These are phyloP conservation scores for Chernovozyma aurita DNA, from an alignment of 1,139 yeast species.

Conservation along the genomic window DNA sequence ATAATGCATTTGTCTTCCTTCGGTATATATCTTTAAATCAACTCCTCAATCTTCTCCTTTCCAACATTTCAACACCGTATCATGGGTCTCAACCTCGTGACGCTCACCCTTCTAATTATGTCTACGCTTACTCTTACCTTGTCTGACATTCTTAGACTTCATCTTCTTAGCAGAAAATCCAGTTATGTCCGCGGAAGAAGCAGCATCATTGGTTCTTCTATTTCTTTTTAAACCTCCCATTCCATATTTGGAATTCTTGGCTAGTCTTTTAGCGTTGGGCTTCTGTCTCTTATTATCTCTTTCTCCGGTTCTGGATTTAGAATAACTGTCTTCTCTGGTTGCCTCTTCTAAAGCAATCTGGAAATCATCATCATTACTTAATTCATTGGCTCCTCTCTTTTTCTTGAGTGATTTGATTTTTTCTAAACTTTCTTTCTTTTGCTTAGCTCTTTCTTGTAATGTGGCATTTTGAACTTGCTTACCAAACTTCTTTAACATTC, in stretches of 20 bases:
- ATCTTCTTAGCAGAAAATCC: conserved; percentile 57
- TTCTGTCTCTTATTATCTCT: conserved; percentile 41
- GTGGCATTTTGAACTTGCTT: conserved; percentile 95
- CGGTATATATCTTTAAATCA: no score
- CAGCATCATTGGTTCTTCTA: conserved; percentile 68
- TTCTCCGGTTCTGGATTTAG: conserved; percentile 24
- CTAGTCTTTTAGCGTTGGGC: conserved; percentile 59
- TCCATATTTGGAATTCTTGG: conserved; percentile 63
- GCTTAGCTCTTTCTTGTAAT: conserved; percentile 90
- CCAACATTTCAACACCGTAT: no score
- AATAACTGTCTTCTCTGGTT: conserved; percentile 42
- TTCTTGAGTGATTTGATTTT: conserved; percentile 85
- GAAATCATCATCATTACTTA: conserved; percentile 56
- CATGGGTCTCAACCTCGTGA: no score
- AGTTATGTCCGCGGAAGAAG: conserved; percentile 66
- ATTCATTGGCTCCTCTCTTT: conserved; percentile 76
- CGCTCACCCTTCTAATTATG: background rate
- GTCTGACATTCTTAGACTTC: conserved; percentile 50
- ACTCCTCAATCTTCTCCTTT: no score
- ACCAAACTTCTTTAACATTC: conserved; percentile 94
- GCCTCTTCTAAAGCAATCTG: conserved; percentile 89
- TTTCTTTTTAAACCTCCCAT: conserved; percentile 76
- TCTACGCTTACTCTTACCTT: conserved; percentile 66
- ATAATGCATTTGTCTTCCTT: no score
- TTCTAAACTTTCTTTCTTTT: conserved; percentile 86